Evolutionary conservation across 2,329 filamentous ascomycete species (phyloP).

Genomic region (Setomelanomma holmii): DNA sequence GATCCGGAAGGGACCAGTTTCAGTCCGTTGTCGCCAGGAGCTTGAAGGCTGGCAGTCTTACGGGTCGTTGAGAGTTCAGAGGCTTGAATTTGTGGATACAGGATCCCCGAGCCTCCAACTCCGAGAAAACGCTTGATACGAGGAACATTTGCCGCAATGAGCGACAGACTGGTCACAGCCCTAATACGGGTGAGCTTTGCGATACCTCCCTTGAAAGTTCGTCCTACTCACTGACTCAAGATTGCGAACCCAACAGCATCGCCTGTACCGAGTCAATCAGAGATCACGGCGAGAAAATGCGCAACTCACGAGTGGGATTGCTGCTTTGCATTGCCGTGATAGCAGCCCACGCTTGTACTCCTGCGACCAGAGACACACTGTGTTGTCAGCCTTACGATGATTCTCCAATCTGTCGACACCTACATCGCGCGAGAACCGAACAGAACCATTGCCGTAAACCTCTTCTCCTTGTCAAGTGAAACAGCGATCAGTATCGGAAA

Average conservation of each 20-base stretch:
- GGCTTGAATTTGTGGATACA: slow-evolving; percentile 19
- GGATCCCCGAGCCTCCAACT: slow-evolving; percentile 18
- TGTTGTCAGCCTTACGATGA: neutral
- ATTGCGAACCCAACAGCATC: slow-evolving; percentile 19
- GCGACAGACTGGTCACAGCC: slow-evolving; percentile 22
- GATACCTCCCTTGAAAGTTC: neutral
- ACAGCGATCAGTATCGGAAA: slow-evolving; percentile 29
- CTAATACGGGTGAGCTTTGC: slow-evolving; percentile 11
- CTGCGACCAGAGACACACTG: slow-evolving; percentile 20
- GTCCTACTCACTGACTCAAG: slow-evolving; percentile 19
- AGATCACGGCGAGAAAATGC: neutral
- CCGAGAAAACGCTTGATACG: slow-evolving; percentile 25
- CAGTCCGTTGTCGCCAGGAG: slow-evolving; percentile 1
- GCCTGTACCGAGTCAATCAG: slow-evolving; percentile 14
- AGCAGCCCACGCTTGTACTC: slow-evolving; percentile 23
- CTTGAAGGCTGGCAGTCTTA: slow-evolving; percentile 1
- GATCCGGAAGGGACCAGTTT: slow-evolving; percentile 20
- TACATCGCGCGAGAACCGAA: slow-evolving; percentile 25
- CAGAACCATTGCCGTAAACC: slow-evolving; percentile 13
- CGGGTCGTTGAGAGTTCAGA: slow-evolving; percentile 17
- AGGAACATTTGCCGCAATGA: slow-evolving; percentile 25
- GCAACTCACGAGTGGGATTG: slow-evolving; percentile 19
- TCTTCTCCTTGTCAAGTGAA: slow-evolving; percentile 19
- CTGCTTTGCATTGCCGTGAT: slow-evolving; percentile 6
- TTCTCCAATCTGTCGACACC: neutral